These are phyloP conservation scores for Aspergillus caelatus DNA, from an alignment of 2,329 filamentous ascomycete genomes.

Conservation along the genomic window DNA sequence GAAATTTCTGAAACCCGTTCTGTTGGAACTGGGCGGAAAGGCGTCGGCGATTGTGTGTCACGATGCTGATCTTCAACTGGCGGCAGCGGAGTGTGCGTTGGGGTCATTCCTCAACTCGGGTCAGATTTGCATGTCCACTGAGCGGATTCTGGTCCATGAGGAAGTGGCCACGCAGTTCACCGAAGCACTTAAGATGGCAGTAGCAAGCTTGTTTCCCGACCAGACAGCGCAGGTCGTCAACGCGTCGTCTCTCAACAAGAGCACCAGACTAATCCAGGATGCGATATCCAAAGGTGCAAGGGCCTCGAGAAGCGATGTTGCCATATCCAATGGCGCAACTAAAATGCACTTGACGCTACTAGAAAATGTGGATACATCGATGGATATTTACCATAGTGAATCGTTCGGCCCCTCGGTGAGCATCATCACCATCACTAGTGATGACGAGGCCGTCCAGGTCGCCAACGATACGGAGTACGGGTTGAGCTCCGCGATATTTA, in stretches of 20 bases:
- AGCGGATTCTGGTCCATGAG: background rate
- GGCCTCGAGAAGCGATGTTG: no score
- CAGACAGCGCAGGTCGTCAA: no score
- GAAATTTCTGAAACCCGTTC: background rate
- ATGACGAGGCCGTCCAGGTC: conserved; percentile 42
- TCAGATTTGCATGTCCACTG: conserved; percentile 33
- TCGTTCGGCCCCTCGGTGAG: conserved; percentile 58
- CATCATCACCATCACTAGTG: conserved; percentile 55
- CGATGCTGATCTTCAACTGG: conserved; percentile 4
- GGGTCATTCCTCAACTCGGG: conserved; percentile 41
- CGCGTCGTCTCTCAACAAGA: no score
- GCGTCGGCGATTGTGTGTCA: background rate
- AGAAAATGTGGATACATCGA: no score
- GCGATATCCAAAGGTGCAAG: no score
- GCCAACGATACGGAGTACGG: conserved; percentile 48
- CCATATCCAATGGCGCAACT: no score
- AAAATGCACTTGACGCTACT: no score
- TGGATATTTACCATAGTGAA: no score
- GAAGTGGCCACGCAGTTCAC: background rate
- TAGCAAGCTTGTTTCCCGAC: no score
- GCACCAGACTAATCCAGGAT: no score
- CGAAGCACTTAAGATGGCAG: background rate
- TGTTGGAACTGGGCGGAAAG: conserved; percentile 4
- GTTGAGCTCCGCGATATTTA: conserved; percentile 48
- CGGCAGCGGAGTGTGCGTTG: background rate